Conservation (phyloP, 106 monocot genomes). For the Dendrobium officinale region DNA sequence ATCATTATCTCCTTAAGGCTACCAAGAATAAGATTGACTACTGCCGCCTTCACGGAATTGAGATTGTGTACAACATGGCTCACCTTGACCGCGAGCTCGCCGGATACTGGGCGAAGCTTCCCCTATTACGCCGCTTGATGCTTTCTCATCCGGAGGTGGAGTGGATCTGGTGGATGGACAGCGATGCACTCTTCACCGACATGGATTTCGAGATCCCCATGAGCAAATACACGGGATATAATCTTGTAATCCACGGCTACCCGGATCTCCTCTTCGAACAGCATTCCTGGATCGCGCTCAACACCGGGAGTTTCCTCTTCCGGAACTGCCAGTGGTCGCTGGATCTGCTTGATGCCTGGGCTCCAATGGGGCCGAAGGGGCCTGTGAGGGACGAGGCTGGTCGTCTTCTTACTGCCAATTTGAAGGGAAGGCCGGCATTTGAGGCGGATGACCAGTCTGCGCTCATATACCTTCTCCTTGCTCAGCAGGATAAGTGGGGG, state of each 20-base stretch:
- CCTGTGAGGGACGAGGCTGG: conserved; percentile 56
- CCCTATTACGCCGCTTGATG: conserved; percentile 52
- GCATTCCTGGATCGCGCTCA: conserved; percentile 69
- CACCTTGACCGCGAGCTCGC: conserved; percentile 64
- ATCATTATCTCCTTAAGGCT: conserved; percentile 70
- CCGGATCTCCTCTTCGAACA: conserved; percentile 69
- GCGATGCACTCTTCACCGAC: conserved; percentile 80
- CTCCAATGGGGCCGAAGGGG: conserved; percentile 76
- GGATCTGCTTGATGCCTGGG: conserved; percentile 72
- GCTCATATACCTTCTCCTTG: conserved; percentile 55
- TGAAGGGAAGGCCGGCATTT: conserved; percentile 67
- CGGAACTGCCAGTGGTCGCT: conserved; percentile 81
- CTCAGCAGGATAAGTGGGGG: conserved; percentile 54
- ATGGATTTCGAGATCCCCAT: conserved; percentile 73
- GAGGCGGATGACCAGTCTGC: conserved; percentile 91
- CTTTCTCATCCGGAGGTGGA: conserved; percentile 75
- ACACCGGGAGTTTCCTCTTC: conserved; percentile 65
- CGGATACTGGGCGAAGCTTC: conserved; percentile 80
- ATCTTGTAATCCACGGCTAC: conserved; percentile 69
- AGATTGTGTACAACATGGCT: conserved; percentile 73
- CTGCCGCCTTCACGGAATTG: conserved; percentile 71
- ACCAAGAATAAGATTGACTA: conserved; percentile 90
- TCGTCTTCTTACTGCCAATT: conserved; percentile 37
- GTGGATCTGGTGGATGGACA: conserved; percentile 94
- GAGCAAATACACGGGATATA: conserved; percentile 29